Evolutionary conservation across 129 eudicot genomes (phyloP).

Genomic region (Gnaphalium uliginosum): DNA sequence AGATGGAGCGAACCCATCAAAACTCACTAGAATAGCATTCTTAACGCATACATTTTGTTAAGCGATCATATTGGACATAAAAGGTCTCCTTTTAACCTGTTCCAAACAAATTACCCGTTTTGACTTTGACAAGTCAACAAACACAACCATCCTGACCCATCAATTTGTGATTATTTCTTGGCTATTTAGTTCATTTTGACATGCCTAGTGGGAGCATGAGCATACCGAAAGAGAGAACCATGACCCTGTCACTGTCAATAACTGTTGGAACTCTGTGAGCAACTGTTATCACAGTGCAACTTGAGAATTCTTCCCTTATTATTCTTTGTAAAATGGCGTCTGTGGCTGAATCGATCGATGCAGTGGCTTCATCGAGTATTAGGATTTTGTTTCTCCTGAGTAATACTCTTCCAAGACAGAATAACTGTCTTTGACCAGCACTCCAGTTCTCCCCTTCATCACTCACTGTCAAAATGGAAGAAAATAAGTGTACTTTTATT

Average conservation of each 20-base stretch:
- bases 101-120: too few species aligned
- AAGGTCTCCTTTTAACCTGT: too few species aligned
- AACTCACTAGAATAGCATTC: too few species aligned
- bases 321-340: conserved; percentile 63
- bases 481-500: background rate
- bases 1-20: too few species aligned
- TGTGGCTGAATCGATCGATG: conserved; percentile 77
- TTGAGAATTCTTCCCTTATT: conserved; percentile 56
- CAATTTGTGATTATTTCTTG: background rate
- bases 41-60: too few species aligned
- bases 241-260: conserved; percentile 74
- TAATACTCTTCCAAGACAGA: conserved; percentile 76
- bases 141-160: too few species aligned
- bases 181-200: background rate
- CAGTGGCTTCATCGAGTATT: conserved; percentile 93
- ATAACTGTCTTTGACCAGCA: conserved; percentile 72
- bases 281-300: conserved; percentile 67
- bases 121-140: too few species aligned
- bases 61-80: too few species aligned
- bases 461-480: conserved; percentile 21
- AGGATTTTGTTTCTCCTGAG: conserved; percentile 57
- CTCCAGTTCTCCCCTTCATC: conserved; percentile 87
- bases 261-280: conserved; percentile 89
- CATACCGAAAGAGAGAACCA: conserved; percentile 77
- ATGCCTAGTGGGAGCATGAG: background rate